Evolutionary conservation across 495 filamentous ascomycete species (phyloP).

Genomic region (Xylaria acuta): DNA sequence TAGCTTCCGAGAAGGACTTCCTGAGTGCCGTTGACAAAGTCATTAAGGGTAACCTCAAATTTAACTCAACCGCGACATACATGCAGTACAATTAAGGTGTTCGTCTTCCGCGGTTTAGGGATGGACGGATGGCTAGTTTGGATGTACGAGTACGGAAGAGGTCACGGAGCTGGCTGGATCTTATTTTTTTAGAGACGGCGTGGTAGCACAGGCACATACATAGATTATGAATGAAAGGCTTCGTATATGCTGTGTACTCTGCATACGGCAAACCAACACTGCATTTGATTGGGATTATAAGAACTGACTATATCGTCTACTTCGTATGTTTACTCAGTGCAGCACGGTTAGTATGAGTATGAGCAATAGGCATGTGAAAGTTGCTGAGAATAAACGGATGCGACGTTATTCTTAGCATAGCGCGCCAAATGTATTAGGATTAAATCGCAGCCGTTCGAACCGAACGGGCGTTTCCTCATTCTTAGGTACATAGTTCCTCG

Average conservation of each 20-base stretch:
- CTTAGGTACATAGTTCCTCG: background rate
- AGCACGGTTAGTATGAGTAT: background rate
- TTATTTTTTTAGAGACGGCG: slow-evolving; percentile 13
- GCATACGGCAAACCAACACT: background rate
- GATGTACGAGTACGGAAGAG: slow-evolving; percentile 33
- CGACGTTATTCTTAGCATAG: background rate
- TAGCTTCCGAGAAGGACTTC: slow-evolving; percentile 99
- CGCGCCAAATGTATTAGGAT: slow-evolving; percentile 16
- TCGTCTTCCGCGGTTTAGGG: background rate
- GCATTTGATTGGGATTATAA: background rate
- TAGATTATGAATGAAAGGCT: slow-evolving; percentile 25
- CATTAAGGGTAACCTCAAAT: slow-evolving; percentile 98
- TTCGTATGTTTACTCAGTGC: background rate
- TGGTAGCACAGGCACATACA: slow-evolving; percentile 11
- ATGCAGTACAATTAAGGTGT: slow-evolving; percentile 92
- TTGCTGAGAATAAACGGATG: background rate
- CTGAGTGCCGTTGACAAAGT: slow-evolving; percentile 98
- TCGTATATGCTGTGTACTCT: background rate
- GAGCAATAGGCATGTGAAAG: background rate
- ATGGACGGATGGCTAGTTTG: slow-evolving; percentile 9
- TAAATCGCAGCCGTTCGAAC: slow-evolving; percentile 2
- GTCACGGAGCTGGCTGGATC: slow-evolving; percentile 4
- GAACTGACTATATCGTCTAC: background rate
- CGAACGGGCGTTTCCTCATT: background rate
- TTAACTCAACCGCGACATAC: slow-evolving; percentile 98